Base-by-base conservation (phyloP, 169 alveolate species). In the Plasmodium vinckei region DNA sequence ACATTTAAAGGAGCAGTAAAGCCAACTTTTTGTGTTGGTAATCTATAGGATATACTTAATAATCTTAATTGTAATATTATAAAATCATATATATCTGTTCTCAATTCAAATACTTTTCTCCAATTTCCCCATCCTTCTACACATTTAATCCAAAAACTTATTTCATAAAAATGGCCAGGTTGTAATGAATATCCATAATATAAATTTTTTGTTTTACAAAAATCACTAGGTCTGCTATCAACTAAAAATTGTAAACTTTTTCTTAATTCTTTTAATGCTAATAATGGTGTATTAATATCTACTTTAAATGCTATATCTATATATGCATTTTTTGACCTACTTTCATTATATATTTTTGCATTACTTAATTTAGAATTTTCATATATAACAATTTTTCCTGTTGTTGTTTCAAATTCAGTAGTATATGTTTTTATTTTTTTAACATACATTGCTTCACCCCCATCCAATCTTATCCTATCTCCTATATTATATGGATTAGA, bases 401-500 rank as follows among this genome's bases (percentile, higher is more conserved):
- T 92, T 3, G 94, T 87, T 0, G 97, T 93, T 23, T 94, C 96
- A 65, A 95, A 95, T 33, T 93, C 96, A n/a, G 97, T 95, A 5
- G 96, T 94, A 77, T 94, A 95, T 33, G 97, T 95, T 72, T 93
- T 87, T 72, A 95, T 95, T 44, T 94, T 95, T 84, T 73, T 90
- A 54, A 95, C 96, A 47, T 89, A 93, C 86, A 95, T 93, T 17
- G 96, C 94, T 27, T 93, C 96, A 5, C 97, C 97, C 25, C 89
- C 92, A 84, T 95, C 95, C 5, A 95, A 92, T 39, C 97, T 77
- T 54, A 95, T 91, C 15, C 97, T 72, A 79, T 95, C 97, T 13
- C 97, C 97, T 33, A 94, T 96, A 72, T 94, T 95, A 86, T 95
- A 95, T 9, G 97, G 97, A 84, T 95, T 95, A 19, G 96, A 95